Base-by-base conservation (phyloP, 371 early-diverging fungal genomes). In the Vairimorpha necatrix region DNA sequence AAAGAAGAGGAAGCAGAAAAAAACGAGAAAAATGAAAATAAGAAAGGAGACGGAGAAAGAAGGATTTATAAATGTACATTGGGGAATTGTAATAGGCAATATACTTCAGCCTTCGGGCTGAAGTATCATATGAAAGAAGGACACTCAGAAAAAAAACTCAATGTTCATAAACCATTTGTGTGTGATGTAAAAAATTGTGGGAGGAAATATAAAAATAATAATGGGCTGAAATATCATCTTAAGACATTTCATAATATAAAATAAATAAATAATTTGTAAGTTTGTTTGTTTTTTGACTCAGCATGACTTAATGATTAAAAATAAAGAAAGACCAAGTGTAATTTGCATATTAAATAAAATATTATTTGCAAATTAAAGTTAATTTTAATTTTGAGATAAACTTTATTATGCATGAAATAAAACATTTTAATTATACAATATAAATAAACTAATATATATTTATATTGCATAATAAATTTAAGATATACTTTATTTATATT, bases 161-260 rank as follows among this genome's bases (percentile, higher is more conserved):
- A 78, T 39, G 72, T 74, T 82, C 89, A 82, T 32, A 93, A 92
- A 82, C 94, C 93, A 6, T 93, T 89, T 84, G 87, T 88, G 30
- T 95, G 95, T 83, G 87, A 89, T 14, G 87, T 91, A 67, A 87
- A 88, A 60, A 89, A 89, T 18, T 95, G 95, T 86, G 89, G 89
- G 65, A 94, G 93, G 81, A 86, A 90, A 32, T 96, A 95, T 87
- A 95, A 95, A 87, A 95, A 95, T 84, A 85, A 91, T 75, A 95
- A 94, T 80, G 97, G 97, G 0, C 87, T 96, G 74, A 93, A 93
- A 84, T 94, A 94, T 80, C 94, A 94, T 79, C 87, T 93, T 71
- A 90, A 90, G 75, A 91, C 65, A 0, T 74, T 63, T 39, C 74
- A 74, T 38, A 53, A 74, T 58, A 58, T 66, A 42, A 16, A 39